Base-by-base conservation (phyloP, 257 asterid species). In the Leonotis leonurus region DNA sequence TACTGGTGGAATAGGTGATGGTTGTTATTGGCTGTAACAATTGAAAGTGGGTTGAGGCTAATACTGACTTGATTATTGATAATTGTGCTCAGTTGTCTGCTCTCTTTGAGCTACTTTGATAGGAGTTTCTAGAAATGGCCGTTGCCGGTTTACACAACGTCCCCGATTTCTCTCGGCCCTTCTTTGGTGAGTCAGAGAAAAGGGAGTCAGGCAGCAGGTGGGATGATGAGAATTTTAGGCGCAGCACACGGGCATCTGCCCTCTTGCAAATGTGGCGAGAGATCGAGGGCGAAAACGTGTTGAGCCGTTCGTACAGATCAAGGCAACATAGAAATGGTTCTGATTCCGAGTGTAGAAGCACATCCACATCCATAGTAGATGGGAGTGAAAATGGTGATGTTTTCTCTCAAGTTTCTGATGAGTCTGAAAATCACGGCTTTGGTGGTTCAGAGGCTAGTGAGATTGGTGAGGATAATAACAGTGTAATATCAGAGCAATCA, bases 241-340 rank as follows among this genome's bases (percentile, higher is more conserved):
- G n/a, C n/a, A n/a, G n/a, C n/a, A n/a, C n/a, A n/a, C n/a, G n/a
- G 56, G 84, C 90, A 46, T 81, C 95, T 60, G 64, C 88, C 24
- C 75, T 90, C 66, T 55, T 85, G 74, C 88, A 80, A 73, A 80
- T 90, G 83, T 90, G 98, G 96, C 76, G 82, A 29, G 95, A 79
- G 78, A 79, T 83, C 12, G 98, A 90, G 80, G 82, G 83, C 50
- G 97, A 89, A 57, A 79, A 77, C 3, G 67, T 43, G 64, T 62
- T 73, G 81, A 77, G 63, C 62, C 85, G 56, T 58, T 59, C 83
- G 3, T 44, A 35, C 56, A 68, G 78, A 73, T 52, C 74, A 39
- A 69, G 69, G 63, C 72, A 36, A 46, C 77, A 53, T 10, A 68
- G 69, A 48, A 78, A 67, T 26, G 75, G 74, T 12, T 73, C 77